phyloP scores from a whole-genome alignment of 2,329 filamentous ascomycete species.

The Aspergillus fijiensis region DNA sequence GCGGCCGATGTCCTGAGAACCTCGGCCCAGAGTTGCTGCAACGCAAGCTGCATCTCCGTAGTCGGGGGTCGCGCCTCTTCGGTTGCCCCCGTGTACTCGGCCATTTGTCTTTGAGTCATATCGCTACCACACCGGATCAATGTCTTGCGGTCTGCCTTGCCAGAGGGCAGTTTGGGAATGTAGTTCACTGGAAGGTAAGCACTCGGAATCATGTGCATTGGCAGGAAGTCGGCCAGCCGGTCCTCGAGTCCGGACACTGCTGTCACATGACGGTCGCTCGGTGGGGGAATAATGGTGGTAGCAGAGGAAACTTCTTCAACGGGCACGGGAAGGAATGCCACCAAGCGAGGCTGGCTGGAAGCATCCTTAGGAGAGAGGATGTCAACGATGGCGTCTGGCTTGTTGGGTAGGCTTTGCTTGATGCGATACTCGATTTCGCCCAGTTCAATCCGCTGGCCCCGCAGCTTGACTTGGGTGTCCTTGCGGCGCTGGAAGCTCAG shows the following conservation, averaged over 20 bases:
- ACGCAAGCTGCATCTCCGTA: constrained; percentile 1
- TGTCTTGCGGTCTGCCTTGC: constrained; percentile 12
- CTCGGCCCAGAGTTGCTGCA: constrained; percentile 12
- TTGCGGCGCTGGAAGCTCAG: constrained; percentile 25
- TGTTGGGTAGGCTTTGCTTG: constrained; percentile 34
- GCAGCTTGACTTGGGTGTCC: constrained; percentile 31
- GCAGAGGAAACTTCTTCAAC: neutral
- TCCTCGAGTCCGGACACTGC: constrained; percentile 7
- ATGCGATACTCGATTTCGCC: constrained; percentile 29
- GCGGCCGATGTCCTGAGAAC: neutral
- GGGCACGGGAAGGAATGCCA: constrained; percentile 40
- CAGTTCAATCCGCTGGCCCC: constrained; percentile 33
- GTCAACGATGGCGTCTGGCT: constrained; percentile 49
- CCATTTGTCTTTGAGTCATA: constrained; percentile 5
- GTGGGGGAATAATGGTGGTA: constrained; percentile 7
- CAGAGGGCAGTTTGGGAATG: constrained; percentile 10
- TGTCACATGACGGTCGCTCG: constrained; percentile 6
- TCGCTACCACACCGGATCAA: constrained; percentile 2
- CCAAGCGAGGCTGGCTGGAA: constrained; percentile 44
- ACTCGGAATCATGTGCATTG: constrained; percentile 13
- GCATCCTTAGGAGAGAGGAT: constrained; percentile 48
- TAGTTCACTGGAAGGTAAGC: constrained; percentile 7
- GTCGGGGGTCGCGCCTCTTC: constrained; percentile 38
- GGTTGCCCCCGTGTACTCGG: constrained; percentile 1
- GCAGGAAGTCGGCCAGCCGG: constrained; percentile 8